Evolutionary conservation across 192 early-diverging fungal genomes (phyloP).

Genomic region (Linnemannia hyalina): DNA sequence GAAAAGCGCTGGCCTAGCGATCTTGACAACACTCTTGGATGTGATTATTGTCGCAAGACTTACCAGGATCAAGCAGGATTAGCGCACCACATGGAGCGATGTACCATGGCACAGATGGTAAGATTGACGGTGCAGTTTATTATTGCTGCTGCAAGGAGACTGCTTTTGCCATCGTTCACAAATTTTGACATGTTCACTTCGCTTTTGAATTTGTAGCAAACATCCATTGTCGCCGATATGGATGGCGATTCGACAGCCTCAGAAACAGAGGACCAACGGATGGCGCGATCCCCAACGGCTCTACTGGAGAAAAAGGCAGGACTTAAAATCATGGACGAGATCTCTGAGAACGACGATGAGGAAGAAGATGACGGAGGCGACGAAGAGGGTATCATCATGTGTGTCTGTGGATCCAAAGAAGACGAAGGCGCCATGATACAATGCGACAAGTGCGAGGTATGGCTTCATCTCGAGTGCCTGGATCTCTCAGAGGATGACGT

Average conservation of each 20-base stretch:
- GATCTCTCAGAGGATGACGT: constrained; percentile 69
- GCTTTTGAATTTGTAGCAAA: constrained; percentile 47
- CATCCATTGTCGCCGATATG: constrained; percentile 49
- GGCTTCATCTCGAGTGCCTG: constrained; percentile 82
- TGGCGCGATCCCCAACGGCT: constrained; percentile 53
- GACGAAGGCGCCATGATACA: constrained; percentile 76
- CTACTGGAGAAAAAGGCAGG: constrained; percentile 14
- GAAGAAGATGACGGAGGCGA: constrained; percentile 56
- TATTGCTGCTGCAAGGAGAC: not conserved
- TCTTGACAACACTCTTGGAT: constrained; percentile 50
- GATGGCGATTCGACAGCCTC: constrained; percentile 52
- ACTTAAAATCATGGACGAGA: not conserved
- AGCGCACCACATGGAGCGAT: constrained; percentile 68
- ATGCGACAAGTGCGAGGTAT: constrained; percentile 77
- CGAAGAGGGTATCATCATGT: constrained; percentile 59
- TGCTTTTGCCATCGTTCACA: not conserved
- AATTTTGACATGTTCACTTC: not conserved
- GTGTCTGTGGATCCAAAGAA: constrained; percentile 63
- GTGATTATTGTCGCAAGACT: constrained; percentile 73
- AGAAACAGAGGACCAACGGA: constrained; percentile 65
- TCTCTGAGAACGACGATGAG: constrained; percentile 17
- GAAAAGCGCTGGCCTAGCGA: constrained; percentile 12
- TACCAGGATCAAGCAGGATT: constrained; percentile 74
- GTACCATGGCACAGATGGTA: constrained; percentile 65
- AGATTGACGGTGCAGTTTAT: constrained; percentile 12